Evolutionary conservation across 2,329 filamentous ascomycete genomes (phyloP).

Genomic region (Cytospora piceae): DNA sequence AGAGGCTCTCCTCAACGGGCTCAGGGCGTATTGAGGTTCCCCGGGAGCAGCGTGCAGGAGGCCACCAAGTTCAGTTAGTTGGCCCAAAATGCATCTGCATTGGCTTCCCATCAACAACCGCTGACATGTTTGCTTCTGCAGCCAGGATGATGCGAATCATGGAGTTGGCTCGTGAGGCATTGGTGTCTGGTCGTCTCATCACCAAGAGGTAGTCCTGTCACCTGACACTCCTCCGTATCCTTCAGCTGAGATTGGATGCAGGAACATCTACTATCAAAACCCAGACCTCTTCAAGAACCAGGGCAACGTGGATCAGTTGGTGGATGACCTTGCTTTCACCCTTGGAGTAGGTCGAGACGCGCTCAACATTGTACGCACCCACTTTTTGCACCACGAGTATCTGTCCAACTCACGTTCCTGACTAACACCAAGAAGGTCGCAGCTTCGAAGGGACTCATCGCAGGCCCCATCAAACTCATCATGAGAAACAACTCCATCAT

Average conservation of each 20-base stretch:
- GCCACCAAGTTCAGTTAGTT: slow-evolving; percentile 55
- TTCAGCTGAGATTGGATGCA: slow-evolving; percentile 40
- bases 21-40: slow-evolving; percentile 44
- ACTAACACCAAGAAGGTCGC: slow-evolving; percentile 58
- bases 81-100: slow-evolving; percentile 13
- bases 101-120: background rate
- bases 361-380: slow-evolving; percentile 67
- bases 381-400: background rate
- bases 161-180: slow-evolving; percentile 61
- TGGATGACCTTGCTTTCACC: slow-evolving; percentile 75
- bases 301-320: slow-evolving; percentile 67
- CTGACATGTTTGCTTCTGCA: slow-evolving; percentile 37
- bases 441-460: slow-evolving; percentile 71
- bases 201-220: slow-evolving; percentile 63
- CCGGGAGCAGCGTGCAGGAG: slow-evolving; percentile 52
- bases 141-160: slow-evolving; percentile 62
- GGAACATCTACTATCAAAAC: slow-evolving; percentile 81
- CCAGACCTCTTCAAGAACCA: slow-evolving; percentile 73
- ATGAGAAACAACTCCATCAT: slow-evolving; percentile 38
- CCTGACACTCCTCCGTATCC: rapidly evolving
- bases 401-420: background rate
- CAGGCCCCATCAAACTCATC: slow-evolving; percentile 57
- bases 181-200: slow-evolving; percentile 56
- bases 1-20: slow-evolving; percentile 28
- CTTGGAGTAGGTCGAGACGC: slow-evolving; percentile 65